Conservation (phyloP, 495 filamentous ascomycete genomes). For the Neurospora africana region DNA sequence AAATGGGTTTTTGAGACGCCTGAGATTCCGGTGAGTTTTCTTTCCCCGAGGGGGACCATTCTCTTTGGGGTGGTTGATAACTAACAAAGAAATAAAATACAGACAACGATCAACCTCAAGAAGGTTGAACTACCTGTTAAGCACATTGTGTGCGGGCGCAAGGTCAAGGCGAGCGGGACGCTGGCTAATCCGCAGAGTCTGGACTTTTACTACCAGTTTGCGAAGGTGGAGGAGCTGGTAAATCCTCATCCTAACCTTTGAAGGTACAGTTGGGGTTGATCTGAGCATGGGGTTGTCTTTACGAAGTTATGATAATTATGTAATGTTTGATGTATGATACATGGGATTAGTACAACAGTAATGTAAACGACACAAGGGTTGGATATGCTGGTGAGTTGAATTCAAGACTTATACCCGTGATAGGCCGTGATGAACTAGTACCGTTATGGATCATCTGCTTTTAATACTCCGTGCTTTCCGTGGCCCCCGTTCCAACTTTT, state of each 20-base stretch:
- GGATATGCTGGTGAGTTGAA: neutral
- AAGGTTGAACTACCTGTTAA: constrained; percentile 82
- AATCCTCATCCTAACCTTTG: neutral
- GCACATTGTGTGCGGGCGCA: constrained; percentile 67
- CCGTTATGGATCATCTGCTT: neutral
- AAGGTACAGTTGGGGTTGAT: neutral
- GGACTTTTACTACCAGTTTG: constrained; percentile 73
- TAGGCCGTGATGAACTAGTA: neutral
- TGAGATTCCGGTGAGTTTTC: constrained; percentile 61
- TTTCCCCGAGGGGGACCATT: neutral
- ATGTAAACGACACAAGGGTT: neutral
- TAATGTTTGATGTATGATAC: neutral
- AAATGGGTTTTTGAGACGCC: constrained; percentile 68
- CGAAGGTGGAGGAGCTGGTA: constrained; percentile 58
- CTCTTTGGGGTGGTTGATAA: neutral
- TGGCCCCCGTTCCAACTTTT: neutral
- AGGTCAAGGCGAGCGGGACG: constrained; percentile 65
- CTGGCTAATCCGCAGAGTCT: constrained; percentile 65
- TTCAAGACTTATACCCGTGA: neutral
- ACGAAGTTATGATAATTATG: neutral
- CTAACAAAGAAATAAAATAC: constrained; percentile 1
- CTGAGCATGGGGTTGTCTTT: neutral
- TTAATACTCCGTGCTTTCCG: neutral
- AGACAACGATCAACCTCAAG: constrained; percentile 76
- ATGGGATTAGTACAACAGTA: neutral